phyloP scores from a whole-genome alignment of 2,329 filamentous ascomycete species.

The Chaetothyriales sp. region DNA sequence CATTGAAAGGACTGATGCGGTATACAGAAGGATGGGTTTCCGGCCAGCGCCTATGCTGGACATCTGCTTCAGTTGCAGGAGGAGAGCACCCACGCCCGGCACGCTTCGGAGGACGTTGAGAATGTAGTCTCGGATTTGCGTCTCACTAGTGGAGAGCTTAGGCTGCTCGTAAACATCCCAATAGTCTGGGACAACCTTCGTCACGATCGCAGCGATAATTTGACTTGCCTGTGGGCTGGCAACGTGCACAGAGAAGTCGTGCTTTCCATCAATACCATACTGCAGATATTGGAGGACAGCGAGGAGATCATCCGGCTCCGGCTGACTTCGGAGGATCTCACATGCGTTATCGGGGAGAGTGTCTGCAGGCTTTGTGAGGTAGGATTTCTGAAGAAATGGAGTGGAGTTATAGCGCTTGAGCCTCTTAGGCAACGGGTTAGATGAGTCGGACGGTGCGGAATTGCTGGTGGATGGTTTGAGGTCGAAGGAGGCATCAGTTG shows the following conservation, averaged over 20 bases:
- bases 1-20: constrained; percentile 25
- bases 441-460: constrained; percentile 23
- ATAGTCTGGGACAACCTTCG: constrained; percentile 64
- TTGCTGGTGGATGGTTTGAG: constrained; percentile 13
- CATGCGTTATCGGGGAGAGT: constrained; percentile 37
- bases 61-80: constrained; percentile 54
- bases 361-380: constrained; percentile 6
- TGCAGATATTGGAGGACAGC: constrained; percentile 41
- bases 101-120: constrained; percentile 56
- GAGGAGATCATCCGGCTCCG: constrained; percentile 45
- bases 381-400: constrained; percentile 15
- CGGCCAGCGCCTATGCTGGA: constrained; percentile 26
- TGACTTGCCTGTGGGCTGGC: constrained; percentile 59
- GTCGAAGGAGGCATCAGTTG: constrained; percentile 5
- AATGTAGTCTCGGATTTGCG: constrained; percentile 34
- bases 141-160: constrained; percentile 7
- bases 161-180: constrained; percentile 40
- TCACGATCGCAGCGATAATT: constrained; percentile 61
- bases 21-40: constrained; percentile 23
- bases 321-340: constrained; percentile 48
- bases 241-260: constrained; percentile 37
- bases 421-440: constrained; percentile 1
- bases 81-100: constrained; percentile 61
- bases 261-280: constrained; percentile 18
- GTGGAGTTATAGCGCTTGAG: constrained; percentile 13